These are phyloP conservation scores for Gypsophila paniculata DNA, from an alignment of 179 eudicot species.

Conservation along the genomic window DNA sequence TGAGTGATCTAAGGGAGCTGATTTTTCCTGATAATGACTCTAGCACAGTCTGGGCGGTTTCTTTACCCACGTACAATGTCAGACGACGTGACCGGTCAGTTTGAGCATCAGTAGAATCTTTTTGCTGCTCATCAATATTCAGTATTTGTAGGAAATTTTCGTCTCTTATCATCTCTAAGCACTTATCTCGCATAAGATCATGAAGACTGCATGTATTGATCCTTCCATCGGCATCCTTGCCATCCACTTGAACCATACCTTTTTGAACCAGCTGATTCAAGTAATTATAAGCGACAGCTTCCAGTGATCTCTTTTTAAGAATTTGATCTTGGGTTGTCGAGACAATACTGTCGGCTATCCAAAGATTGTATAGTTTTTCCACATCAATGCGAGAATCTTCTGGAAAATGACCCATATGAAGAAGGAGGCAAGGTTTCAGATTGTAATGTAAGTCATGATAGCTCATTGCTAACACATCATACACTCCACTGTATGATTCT, in stretches of 20 bases:
- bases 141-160: slow-evolving; percentile 23
- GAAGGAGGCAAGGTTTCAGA: slow-evolving; percentile 38
- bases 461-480: slow-evolving; percentile 27
- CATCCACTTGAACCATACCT: slow-evolving; percentile 32
- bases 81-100: slow-evolving; percentile 15
- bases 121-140: slow-evolving; percentile 5
- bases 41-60: not conserved
- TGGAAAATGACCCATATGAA: slow-evolving; percentile 29
- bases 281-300: slow-evolving; percentile 30
- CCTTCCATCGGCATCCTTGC: slow-evolving; percentile 13
- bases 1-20: slow-evolving; percentile 22
- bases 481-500: not conserved
- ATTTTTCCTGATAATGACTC: not conserved
- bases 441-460: slow-evolving; percentile 30
- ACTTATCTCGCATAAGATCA: slow-evolving; percentile 38
- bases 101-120: not conserved
- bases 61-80: slow-evolving; percentile 2
- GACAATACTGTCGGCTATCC: slow-evolving; percentile 39
- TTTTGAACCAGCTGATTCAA: slow-evolving; percentile 29
- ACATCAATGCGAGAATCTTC: slow-evolving; percentile 30
- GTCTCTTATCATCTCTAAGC: slow-evolving; percentile 21
- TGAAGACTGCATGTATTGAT: slow-evolving; percentile 28
- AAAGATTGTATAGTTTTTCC: slow-evolving; percentile 29
- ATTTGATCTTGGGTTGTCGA: slow-evolving; percentile 5
- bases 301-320: slow-evolving; percentile 20